Evolutionary conservation across 208 protist species (phyloP).

Genomic region (Wallacemonas sp.): DNA sequence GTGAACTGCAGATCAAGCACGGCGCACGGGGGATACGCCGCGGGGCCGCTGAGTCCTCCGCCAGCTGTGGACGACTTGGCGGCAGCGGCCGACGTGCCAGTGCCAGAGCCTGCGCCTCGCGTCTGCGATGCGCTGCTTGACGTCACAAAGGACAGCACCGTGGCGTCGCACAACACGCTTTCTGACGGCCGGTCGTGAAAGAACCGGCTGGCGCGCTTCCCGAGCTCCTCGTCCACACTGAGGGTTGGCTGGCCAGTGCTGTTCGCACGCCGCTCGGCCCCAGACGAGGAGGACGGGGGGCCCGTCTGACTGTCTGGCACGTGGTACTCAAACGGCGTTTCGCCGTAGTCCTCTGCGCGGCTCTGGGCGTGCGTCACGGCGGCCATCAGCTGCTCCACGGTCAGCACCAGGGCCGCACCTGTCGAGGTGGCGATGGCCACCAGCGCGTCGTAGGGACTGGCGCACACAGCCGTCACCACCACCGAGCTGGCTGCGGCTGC

Average conservation of each 20-base stretch:
- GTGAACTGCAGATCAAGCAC: conserved; percentile 70
- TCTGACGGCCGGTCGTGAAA: not conserved
- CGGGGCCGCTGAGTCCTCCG: not conserved
- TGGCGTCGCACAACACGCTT: not conserved
- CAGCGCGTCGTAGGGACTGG: conserved; percentile 71
- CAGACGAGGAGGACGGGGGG: no score
- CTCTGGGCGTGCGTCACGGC: conserved; percentile 21
- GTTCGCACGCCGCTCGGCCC: no score
- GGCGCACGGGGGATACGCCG: conserved; percentile 13
- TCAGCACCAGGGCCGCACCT: conserved; percentile 61
- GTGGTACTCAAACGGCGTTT: conserved; percentile 40
- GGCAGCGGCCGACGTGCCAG: not conserved
- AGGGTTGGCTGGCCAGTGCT: no score
- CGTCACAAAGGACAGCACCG: conserved; percentile 8
- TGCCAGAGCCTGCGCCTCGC: not conserved
- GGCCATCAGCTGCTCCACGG: conserved; percentile 27
- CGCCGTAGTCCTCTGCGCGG: conserved; percentile 27
- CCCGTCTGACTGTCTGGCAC: no score
- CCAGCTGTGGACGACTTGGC: not conserved
- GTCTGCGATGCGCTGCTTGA: not conserved
- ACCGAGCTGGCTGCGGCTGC: not conserved
- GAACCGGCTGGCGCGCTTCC: not conserved
- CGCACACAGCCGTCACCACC: conserved; percentile 49
- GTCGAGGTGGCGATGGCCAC: conserved; percentile 70
- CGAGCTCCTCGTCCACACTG: conserved; percentile 22